Evolutionary conservation across 1,284 basidiomycete genomes (phyloP).

Genomic region (Leccinum solheimii): DNA sequence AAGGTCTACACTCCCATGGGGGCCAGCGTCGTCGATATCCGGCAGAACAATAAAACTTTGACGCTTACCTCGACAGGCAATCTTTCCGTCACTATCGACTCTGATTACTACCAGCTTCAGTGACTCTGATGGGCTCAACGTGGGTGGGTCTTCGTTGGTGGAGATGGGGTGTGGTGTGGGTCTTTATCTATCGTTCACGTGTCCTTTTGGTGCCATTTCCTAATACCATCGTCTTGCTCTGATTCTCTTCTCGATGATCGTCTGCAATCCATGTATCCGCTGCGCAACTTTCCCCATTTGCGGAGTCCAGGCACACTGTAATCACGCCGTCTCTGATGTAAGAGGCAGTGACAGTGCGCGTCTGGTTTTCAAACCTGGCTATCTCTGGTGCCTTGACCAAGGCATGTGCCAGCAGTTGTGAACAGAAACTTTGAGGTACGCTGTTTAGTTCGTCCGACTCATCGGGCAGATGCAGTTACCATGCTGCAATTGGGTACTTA

Average conservation of each 20-base stretch:
- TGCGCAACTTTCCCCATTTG: not conserved
- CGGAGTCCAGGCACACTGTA: not conserved
- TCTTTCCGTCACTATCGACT: constrained; percentile 1
- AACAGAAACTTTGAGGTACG: not conserved
- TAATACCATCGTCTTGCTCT: not conserved
- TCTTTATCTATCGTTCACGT: not conserved
- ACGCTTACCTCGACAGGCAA: not conserved
- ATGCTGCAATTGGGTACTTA: no score
- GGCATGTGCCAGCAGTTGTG: not conserved
- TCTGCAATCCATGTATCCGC: not conserved
- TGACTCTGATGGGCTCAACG: not conserved
- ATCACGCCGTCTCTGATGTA: not conserved
- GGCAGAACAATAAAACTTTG: constrained; percentile 7
- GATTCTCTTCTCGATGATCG: not conserved
- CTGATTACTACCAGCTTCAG: not conserved
- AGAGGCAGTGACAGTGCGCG: not conserved
- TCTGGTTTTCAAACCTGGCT: not conserved
- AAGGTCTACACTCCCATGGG: not conserved
- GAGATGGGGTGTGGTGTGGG: not conserved
- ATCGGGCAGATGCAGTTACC: no score
- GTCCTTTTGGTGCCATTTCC: not conserved
- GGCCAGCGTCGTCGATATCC: constrained; percentile 1
- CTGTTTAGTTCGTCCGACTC: not conserved
- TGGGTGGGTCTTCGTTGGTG: not conserved
- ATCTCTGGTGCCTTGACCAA: not conserved